phyloP scores from a whole-genome alignment of 1,139 yeast species.

The Kurtzmaniella quercitrusa region DNA sequence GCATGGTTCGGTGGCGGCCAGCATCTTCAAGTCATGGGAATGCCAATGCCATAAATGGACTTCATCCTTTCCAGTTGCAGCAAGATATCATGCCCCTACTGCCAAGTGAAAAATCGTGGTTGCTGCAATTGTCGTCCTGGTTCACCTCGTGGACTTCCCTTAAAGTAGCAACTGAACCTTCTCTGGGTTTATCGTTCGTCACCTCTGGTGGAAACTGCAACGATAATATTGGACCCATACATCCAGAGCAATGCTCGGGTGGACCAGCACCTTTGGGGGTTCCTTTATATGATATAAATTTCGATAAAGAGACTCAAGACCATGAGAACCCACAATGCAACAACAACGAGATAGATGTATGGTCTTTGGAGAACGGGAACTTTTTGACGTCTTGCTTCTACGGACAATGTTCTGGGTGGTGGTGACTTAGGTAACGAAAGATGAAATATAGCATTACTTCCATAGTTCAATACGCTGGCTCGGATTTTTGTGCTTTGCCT shows the following conservation, averaged over 20 bases:
- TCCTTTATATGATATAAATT: constrained; percentile 20
- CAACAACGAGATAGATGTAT: neutral
- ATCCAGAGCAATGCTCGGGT: constrained; percentile 4
- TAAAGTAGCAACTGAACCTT: neutral
- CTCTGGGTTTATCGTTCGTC: neutral
- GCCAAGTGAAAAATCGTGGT: neutral
- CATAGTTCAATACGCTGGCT: too few relatives aligned
- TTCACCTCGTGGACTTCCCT: neutral
- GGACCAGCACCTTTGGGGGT: constrained; percentile 21
- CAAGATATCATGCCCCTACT: neutral
- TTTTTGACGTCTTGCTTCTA: neutral
- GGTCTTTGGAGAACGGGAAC: neutral
- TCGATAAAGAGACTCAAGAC: constrained; percentile 8
- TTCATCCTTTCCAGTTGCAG: constrained; percentile 34
- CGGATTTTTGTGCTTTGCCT: too few relatives aligned
- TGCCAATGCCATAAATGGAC: constrained; percentile 30
- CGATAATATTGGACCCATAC: constrained; percentile 6
- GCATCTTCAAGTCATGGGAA: constrained; percentile 39
- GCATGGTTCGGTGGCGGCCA: constrained; percentile 51
- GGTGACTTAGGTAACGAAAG: too few relatives aligned
- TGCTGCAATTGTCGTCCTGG: neutral
- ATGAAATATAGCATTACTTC: too few relatives aligned
- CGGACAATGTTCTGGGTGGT: neutral
- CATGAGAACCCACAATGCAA: neutral
- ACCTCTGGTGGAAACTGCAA: constrained; percentile 2